phyloP scores from a whole-genome alignment of 164 flowering plant species.

The Umbellularia californica region DNA sequence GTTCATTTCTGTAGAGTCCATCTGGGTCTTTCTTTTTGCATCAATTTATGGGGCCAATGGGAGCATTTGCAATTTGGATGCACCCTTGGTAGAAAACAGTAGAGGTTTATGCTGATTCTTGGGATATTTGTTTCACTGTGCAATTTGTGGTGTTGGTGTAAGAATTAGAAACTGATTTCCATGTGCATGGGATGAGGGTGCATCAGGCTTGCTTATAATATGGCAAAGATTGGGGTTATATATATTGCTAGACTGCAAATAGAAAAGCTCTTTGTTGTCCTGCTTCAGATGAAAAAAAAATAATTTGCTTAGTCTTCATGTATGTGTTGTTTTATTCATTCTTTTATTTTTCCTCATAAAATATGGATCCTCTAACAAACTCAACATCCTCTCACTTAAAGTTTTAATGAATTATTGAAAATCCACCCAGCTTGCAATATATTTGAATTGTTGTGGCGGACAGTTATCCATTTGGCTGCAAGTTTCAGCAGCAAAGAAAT shows the following conservation, averaged over 20 bases:
- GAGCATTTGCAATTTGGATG: not conserved
- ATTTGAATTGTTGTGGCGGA: no score
- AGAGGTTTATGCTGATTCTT: no score
- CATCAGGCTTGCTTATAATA: not conserved
- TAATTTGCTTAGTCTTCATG: not conserved
- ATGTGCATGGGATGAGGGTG: not conserved
- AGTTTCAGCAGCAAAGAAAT: no score
- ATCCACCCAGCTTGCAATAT: no score
- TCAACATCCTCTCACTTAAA: not conserved
- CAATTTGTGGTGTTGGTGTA: not conserved
- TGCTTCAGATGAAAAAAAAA: not conserved
- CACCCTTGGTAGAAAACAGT: no score
- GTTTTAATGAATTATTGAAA: not conserved
- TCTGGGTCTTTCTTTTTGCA: not conserved
- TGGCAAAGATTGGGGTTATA: not conserved
- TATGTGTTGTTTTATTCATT: not conserved
- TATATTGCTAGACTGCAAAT: no score
- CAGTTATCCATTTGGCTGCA: no score
- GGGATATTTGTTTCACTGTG: not conserved
- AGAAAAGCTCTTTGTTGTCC: not conserved
- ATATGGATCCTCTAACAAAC: not conserved
- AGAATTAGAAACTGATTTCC: not conserved
- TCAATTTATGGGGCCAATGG: not conserved
- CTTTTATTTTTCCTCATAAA: not conserved
- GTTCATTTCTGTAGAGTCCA: not conserved